phyloP scores from a whole-genome alignment of 176 grass and related monocot genomes.

The Poa annua region DNA sequence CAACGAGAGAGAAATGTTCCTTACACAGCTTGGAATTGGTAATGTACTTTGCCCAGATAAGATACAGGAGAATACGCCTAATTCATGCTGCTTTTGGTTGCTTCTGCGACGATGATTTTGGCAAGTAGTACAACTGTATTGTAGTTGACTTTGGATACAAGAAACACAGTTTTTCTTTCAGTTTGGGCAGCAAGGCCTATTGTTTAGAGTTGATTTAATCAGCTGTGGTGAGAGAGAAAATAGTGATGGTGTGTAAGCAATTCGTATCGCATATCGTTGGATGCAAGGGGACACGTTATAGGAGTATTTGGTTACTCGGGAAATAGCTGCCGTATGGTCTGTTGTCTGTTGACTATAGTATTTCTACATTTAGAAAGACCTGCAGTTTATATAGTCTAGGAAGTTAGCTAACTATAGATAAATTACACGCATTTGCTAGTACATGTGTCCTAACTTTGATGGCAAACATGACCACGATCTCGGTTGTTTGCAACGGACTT shows the following conservation, averaged over 20 bases:
- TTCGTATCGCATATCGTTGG: neutral
- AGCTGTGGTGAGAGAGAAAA: neutral
- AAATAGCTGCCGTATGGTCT: neutral
- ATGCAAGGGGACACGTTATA: neutral
- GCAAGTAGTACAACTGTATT: slow-evolving; percentile 26
- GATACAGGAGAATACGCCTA: slow-evolving; percentile 20
- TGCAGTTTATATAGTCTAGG: neutral
- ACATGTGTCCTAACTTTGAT: neutral
- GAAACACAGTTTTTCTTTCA: neutral
- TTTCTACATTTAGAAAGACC: neutral
- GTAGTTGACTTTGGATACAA: neutral
- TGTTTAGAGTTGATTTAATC: neutral
- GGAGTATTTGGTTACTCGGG: neutral
- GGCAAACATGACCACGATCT: neutral
- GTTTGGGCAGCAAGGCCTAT: neutral
- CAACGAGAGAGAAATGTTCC: slow-evolving; percentile 15
- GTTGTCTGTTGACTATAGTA: neutral
- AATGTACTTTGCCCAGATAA: neutral
- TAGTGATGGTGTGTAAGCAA: neutral
- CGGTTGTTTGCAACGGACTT: no score
- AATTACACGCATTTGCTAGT: no score
- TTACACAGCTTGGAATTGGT: neutral
- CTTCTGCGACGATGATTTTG: neutral
- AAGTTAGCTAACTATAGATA: no score
- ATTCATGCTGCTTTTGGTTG: slow-evolving; percentile 46